These are phyloP conservation scores for Erodium texanum DNA, from an alignment of 441 rosid species.

Conservation along the genomic window DNA sequence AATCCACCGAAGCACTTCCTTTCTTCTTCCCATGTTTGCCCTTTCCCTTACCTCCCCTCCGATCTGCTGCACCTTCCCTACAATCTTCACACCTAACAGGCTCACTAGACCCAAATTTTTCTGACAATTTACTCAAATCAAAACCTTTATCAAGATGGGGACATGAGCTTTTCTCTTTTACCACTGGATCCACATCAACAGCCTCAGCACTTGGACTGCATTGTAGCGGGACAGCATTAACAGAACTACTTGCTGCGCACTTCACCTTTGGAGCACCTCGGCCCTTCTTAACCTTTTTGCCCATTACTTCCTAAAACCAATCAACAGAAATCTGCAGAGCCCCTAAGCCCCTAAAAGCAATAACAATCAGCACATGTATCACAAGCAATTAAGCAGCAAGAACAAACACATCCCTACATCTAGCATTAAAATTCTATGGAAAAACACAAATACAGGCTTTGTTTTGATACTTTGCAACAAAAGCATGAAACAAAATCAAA, in stretches of 20 bases:
- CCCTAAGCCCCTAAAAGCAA: slow-evolving; percentile 14
- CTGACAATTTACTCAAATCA: slow-evolving; percentile 45
- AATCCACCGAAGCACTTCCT: slow-evolving; percentile 14
- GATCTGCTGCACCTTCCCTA: slow-evolving; percentile 43
- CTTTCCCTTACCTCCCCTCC: slow-evolving; percentile 65
- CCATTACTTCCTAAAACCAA: slow-evolving; percentile 55
- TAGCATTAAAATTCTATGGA: neutral
- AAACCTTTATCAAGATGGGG: slow-evolving; percentile 54
- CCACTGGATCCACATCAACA: slow-evolving; percentile 16
- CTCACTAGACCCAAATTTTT: slow-evolving; percentile 42
- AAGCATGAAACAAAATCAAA: neutral
- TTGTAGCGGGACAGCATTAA: slow-evolving; percentile 32
- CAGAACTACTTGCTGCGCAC: slow-evolving; percentile 19
- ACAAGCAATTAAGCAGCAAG: slow-evolving; percentile 10
- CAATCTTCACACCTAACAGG: slow-evolving; percentile 63
- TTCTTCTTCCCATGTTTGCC: slow-evolving; percentile 43
- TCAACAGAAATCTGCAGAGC: slow-evolving; percentile 13
- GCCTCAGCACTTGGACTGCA: slow-evolving; percentile 19
- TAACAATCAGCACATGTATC: slow-evolving; percentile 7
- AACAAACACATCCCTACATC: slow-evolving; percentile 5
- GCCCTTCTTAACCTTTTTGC: slow-evolving; percentile 72
- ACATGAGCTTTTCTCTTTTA: slow-evolving; percentile 46
- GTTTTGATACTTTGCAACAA: neutral
- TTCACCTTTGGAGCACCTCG: slow-evolving; percentile 18
- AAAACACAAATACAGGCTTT: neutral